Evolutionary conservation across 345 rosid species (phyloP).

Genomic region (Rhodamnia argentea): DNA sequence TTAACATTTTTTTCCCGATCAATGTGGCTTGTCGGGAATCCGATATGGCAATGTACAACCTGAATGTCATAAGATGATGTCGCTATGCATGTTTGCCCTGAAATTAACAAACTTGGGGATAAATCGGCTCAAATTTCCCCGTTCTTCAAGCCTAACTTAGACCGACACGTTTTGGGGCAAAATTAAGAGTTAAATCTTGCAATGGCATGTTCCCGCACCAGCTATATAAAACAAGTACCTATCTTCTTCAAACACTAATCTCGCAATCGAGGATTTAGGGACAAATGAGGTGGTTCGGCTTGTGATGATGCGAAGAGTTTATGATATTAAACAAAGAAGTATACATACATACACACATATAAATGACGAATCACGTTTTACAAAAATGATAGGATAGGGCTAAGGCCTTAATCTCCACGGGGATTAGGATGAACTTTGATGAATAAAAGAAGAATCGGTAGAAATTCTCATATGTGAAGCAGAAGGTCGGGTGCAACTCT

Average conservation of each 20-base stretch:
- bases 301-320: not conserved
- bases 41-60: not conserved
- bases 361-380: not conserved
- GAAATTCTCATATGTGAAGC: not conserved
- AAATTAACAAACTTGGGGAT: too few species aligned
- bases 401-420: not conserved
- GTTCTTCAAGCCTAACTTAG: not conserved
- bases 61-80: not conserved
- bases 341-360: not conserved
- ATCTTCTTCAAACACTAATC: not conserved
- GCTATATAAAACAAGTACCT: not conserved
- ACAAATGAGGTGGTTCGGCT: not conserved
- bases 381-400: not conserved
- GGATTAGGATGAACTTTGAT: not conserved
- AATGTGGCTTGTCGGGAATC: too few species aligned
- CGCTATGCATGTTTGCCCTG: too few species aligned
- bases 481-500: not conserved
- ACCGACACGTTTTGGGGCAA: not conserved
- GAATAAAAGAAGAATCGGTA: not conserved
- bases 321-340: not conserved
- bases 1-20: too few species aligned
- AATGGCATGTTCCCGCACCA: not conserved
- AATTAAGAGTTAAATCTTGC: not conserved
- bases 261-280: not conserved
- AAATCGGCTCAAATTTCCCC: not conserved